A percentile compares a stretch with the other conserved stretches of the same genome.
Evolutionary conservation across 2,329 filamentous ascomycete species (phyloP).

Genomic region (Colletotrichum higginsianum): DNA sequence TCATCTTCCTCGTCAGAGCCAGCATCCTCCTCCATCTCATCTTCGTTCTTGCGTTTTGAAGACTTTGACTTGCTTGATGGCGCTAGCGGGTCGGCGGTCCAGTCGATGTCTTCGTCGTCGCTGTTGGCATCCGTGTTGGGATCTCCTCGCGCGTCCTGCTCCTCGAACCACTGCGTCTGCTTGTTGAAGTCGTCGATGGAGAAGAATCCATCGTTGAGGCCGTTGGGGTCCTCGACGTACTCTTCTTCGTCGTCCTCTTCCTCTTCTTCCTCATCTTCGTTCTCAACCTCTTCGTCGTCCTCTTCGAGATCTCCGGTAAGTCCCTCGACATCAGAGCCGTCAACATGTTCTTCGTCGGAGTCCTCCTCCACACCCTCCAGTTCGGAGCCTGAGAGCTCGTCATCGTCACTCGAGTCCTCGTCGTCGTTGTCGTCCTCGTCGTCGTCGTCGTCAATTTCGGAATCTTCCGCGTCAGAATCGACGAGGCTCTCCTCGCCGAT

Average conservation of each 20-base stretch:
- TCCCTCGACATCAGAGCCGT: conserved; percentile 52
- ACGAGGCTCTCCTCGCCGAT: conserved; percentile 53
- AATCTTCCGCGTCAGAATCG: conserved; percentile 49
- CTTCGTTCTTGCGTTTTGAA: conserved; percentile 47
- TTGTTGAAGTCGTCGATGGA: conserved; percentile 98
- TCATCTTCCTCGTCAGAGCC: conserved; percentile 62
- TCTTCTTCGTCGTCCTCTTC: conserved; percentile 66
- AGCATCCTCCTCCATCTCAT: conserved; percentile 49
- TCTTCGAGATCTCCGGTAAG: conserved; percentile 44
- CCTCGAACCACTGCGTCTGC: conserved; percentile 90
- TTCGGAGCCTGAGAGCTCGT: conserved; percentile 46
- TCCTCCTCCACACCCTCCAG: conserved; percentile 44
- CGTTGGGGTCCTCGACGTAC: conserved; percentile 81
- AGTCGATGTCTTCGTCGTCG: conserved; percentile 86
- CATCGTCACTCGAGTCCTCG: conserved; percentile 46
- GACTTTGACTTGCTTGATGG: conserved; percentile 46
- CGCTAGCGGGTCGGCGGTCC: conserved; percentile 82
- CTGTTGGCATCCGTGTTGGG: conserved; percentile 80
- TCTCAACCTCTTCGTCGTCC: conserved; percentile 53
- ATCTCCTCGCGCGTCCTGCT: conserved; percentile 84
- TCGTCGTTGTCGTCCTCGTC: conserved; percentile 47
- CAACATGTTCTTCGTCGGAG: conserved; percentile 48
- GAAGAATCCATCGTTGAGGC: conserved; percentile 97
- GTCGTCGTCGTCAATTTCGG: conserved; percentile 46
- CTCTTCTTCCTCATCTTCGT: conserved; percentile 57